Percentiles rank a stretch among this genome's conserved stretches.
Evolutionary conservation across 495 filamentous ascomycete genomes (phyloP).

Genomic region (Trichoderma parareesei): DNA sequence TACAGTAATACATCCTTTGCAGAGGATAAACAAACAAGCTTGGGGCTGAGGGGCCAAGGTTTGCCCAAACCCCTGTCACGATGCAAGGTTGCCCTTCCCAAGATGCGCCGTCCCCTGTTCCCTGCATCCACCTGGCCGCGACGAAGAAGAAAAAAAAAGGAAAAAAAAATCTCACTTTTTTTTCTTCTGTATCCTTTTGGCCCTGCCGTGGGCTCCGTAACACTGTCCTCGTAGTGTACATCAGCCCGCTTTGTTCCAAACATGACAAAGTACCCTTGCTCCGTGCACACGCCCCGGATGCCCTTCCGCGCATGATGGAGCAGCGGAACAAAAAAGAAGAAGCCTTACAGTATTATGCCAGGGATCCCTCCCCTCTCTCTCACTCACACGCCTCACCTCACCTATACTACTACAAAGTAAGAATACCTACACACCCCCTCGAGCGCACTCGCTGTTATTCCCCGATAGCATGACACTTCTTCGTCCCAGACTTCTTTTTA

Average conservation of each 20-base stretch:
- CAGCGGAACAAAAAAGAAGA: no score
- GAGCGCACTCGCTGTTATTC: not conserved
- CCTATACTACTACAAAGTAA: no score
- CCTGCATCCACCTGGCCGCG: slow-evolving; percentile 1
- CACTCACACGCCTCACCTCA: no score
- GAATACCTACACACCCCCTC: not conserved
- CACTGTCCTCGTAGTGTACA: no score
- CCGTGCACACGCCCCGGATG: not conserved
- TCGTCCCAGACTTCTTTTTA: not conserved
- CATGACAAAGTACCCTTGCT: not conserved
- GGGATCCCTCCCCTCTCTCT: not conserved
- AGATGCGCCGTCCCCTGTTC: slow-evolving; percentile 8
- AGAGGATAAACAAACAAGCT: not conserved
- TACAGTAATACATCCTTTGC: not conserved
- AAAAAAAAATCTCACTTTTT: slow-evolving; percentile 4
- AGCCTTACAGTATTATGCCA: not conserved
- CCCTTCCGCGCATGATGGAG: not conserved
- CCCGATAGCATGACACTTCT: not conserved
- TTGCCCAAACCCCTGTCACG: slow-evolving; percentile 6
- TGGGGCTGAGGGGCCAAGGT: slow-evolving; percentile 4
- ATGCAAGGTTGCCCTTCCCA: slow-evolving; percentile 10
- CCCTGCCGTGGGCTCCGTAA: no score
- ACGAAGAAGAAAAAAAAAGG: not conserved
- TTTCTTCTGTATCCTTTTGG: no score
- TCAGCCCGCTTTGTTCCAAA: no score